Conservation (phyloP, 2,329 filamentous ascomycete genomes). For the Fusarium mangiferae region DNA sequence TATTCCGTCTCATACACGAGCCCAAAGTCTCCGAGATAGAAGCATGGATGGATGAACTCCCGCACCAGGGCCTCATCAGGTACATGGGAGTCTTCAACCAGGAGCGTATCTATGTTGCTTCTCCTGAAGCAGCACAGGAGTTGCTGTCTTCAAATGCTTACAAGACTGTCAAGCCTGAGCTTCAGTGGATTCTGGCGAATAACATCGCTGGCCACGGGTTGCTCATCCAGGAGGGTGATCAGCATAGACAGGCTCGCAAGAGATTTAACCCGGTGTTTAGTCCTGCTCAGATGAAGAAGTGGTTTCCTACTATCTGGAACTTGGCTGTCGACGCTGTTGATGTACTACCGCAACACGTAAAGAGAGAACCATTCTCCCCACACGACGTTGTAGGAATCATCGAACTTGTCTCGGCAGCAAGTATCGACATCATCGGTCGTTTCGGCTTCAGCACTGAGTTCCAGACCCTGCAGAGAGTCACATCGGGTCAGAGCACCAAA, state of each 20-base stretch:
- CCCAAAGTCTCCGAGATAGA: not conserved
- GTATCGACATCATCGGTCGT: not conserved
- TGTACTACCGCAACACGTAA: not conserved
- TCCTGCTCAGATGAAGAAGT: not conserved
- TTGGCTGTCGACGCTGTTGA: not conserved
- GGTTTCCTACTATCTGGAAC: not conserved
- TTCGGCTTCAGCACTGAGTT: not conserved
- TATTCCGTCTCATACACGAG: not conserved
- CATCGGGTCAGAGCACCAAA: fast-evolving
- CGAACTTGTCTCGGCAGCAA: not conserved
- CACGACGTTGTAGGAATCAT: not conserved
- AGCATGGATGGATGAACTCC: not conserved
- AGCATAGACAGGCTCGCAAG: not conserved
- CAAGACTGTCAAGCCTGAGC: not conserved
- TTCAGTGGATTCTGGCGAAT: not conserved
- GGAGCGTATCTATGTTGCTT: not conserved
- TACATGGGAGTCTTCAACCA: not conserved
- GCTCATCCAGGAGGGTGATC: not conserved
- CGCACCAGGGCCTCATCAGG: not conserved
- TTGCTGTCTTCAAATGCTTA: not conserved
- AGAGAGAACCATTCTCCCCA: fast-evolving
- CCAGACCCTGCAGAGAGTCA: not conserved
- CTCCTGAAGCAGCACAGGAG: fast-evolving
- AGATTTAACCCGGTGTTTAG: not conserved
- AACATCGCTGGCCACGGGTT: not conserved